Evolutionary conservation across 2,329 filamentous ascomycete species (phyloP), one percentile per base, ranked within the genome.

Genomic region (Metarhizium robertsii): DNA sequence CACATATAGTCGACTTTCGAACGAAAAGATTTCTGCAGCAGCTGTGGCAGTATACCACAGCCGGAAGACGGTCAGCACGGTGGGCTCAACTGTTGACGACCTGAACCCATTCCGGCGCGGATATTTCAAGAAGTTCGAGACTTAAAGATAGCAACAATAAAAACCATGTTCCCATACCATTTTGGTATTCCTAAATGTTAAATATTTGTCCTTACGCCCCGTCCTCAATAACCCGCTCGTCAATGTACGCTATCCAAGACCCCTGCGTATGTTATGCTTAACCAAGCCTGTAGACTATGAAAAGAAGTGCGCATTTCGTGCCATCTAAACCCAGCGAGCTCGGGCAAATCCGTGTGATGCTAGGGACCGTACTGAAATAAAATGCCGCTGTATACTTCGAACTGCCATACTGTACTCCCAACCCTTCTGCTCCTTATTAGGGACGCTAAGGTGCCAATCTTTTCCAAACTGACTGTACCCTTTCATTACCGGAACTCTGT

Each of bases 1-100:
- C 53, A 95, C 91, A 0, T 97, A 97, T 69, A 79, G 84, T 48
- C 81, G 91, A 53, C 73, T 88, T 20, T 77, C 80, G 0, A 84
- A 90, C 61, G 73, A 66, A 11, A 73, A 78, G 38, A 77, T 88
- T 7, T 76, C 79, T 53, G 58, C 63, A 11, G 64, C 67, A 1
- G 73, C 73, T 7, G 64, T 82, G 25, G 66, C 68, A 50, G 62
- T 65, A 45, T 72, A 72, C 52, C 56, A 60, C n/a, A 61, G 58
- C 18, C 64, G 64, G 18, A 64, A 68, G 60, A 61, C 59, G 54
- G 62, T 65, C 59, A 56, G 64, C 62, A 52, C 63, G 1, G 64
- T 62, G 3, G 80, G 80, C 18, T 75, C 70, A 54, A 79, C 79
- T 2, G 81, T 78, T 34, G 77, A 84, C 63, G 80, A 84, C 58